Conservation (phyloP, 2,329 filamentous ascomycete genomes). For the Coleophoma crateriformis region DNA sequence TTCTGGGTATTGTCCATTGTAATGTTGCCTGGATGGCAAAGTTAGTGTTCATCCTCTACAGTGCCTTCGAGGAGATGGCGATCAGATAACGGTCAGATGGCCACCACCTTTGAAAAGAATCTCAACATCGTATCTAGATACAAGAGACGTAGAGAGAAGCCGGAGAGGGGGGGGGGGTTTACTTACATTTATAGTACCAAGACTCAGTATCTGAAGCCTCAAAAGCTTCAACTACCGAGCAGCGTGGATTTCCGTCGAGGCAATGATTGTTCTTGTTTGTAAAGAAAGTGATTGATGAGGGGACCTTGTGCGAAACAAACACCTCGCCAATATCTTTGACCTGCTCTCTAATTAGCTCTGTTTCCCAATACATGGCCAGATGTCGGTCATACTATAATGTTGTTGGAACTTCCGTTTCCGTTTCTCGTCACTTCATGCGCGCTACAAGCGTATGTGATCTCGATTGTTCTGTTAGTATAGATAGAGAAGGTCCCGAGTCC, state of each 20-base stretch:
- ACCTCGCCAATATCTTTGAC: conserved; percentile 14
- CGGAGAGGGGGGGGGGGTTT: neutral
- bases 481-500: conserved; percentile 15
- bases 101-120: no score
- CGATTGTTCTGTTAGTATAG: conserved; percentile 29
- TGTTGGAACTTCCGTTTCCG: conserved; percentile 23
- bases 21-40: conserved; percentile 21
- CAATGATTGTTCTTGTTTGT: conserved; percentile 21
- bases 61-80: no score
- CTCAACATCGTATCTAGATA: no score
- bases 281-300: conserved; percentile 32
- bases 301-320: conserved; percentile 18
- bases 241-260: conserved; percentile 14
- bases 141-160: no score
- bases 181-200: conserved; percentile 34
- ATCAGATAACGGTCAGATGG: no score
- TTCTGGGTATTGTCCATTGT: conserved; percentile 29
- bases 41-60: neutral
- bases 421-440: conserved; percentile 25
- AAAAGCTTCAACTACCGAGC: conserved; percentile 28
- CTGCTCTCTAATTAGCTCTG: neutral
- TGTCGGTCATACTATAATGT: conserved; percentile 19
- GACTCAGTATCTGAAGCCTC: conserved; percentile 29
- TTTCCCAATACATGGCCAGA: neutral
- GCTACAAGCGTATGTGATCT: conserved; percentile 23